These are phyloP conservation scores for Helenozyma baotianmanensis DNA, from an alignment of 805 yeast species.

Conservation along the genomic window DNA sequence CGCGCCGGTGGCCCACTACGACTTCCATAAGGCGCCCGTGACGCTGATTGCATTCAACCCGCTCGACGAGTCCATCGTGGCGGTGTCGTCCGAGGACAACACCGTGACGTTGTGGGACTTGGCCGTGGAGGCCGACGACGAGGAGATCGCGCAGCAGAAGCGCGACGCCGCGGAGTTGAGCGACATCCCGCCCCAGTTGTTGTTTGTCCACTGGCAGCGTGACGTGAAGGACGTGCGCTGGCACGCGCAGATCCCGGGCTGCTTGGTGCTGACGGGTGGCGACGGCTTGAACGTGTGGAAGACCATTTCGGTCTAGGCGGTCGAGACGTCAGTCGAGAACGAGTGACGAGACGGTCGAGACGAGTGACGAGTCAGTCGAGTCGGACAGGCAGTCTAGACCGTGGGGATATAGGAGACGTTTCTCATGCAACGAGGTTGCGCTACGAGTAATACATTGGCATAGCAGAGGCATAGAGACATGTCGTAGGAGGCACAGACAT, in stretches of 20 bases:
- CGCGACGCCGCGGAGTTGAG: constrained; percentile 73
- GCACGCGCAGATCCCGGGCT: constrained; percentile 96
- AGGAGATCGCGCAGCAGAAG: constrained; percentile 84
- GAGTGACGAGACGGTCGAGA: too few species aligned
- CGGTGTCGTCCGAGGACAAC: constrained; percentile 94
- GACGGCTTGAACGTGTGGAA: constrained; percentile 96
- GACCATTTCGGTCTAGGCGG: constrained; percentile 76
- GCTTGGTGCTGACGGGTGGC: constrained; percentile 89
- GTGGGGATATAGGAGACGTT: not conserved
- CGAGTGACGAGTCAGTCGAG: too few species aligned
- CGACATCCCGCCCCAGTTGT: constrained; percentile 90
- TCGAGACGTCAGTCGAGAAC: not conserved
- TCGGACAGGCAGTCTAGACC: too few species aligned
- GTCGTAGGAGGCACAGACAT: too few species aligned
- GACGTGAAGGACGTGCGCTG: constrained; percentile 97
- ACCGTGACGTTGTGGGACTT: constrained; percentile 97
- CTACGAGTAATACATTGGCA: too few species aligned
- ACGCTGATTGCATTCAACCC: constrained; percentile 95
- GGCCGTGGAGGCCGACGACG: constrained; percentile 97
- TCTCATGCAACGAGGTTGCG: not conserved
- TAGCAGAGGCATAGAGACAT: too few species aligned
- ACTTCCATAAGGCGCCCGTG: constrained; percentile 90
- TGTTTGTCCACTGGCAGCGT: constrained; percentile 97
- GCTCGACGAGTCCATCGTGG: constrained; percentile 88
- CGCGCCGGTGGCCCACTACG: constrained; percentile 88